phyloP scores from a whole-genome alignment of 176 grass and related monocot species.

The Ensete ventricosum region DNA sequence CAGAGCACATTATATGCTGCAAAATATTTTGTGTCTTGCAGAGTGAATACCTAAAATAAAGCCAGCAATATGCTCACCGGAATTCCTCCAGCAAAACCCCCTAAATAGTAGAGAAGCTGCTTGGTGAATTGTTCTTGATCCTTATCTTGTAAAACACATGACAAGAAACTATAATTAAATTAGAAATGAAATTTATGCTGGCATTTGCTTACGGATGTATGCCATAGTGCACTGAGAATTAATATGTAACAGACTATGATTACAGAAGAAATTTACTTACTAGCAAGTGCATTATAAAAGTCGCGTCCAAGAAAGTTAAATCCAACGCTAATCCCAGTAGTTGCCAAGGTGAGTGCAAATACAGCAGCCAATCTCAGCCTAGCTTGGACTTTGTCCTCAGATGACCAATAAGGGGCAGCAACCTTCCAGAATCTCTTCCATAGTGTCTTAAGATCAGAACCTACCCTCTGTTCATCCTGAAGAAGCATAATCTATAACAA shows the following conservation, averaged over 20 bases:
- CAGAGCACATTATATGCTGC: slow-evolving; percentile 8
- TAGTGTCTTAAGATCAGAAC: slow-evolving; percentile 52
- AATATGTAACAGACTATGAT: neutral
- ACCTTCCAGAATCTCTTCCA: slow-evolving; percentile 91
- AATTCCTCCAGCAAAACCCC: slow-evolving; percentile 85
- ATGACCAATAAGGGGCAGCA: slow-evolving; percentile 85
- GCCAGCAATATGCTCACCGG: slow-evolving; percentile 96
- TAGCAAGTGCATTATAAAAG: slow-evolving; percentile 92
- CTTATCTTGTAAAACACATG: slow-evolving; percentile 75
- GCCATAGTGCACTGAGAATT: neutral
- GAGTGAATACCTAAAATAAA: slow-evolving; percentile 89
- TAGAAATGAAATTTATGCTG: slow-evolving; percentile 10
- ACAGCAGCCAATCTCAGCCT: slow-evolving; percentile 74
- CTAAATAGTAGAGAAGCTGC: slow-evolving; percentile 83
- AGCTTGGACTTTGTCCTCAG: slow-evolving; percentile 80
- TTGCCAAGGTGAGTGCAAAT: slow-evolving; percentile 77
- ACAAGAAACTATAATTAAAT: slow-evolving; percentile 20
- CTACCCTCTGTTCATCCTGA: slow-evolving; percentile 32
- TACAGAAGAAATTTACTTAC: slow-evolving; percentile 30
- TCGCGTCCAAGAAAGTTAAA: slow-evolving; percentile 92
- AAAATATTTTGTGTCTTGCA: slow-evolving; percentile 33
- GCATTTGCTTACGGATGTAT: neutral
- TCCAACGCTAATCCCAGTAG: slow-evolving; percentile 87
- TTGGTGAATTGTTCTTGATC: slow-evolving; percentile 87
- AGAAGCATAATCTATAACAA: neutral